Evolutionary conservation across 345 rosid genomes (phyloP).

Genomic region (Euphorbia pulcherrima): DNA sequence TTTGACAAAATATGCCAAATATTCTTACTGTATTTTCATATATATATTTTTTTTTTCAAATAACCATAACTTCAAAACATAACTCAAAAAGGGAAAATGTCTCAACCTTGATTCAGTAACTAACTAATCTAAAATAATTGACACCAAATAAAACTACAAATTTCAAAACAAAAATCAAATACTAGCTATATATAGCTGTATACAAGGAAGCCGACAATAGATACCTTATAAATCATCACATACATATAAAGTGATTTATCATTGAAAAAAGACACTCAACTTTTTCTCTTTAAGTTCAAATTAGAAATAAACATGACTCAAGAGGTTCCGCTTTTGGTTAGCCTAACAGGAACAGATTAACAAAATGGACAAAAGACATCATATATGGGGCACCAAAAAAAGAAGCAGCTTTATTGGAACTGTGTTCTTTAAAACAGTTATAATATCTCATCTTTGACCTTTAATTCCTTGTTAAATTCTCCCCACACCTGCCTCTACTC

Average conservation of each 20-base stretch:
- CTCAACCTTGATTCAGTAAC: too few species aligned
- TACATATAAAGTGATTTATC: not conserved
- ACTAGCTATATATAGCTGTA: too few species aligned
- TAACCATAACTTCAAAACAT: too few species aligned
- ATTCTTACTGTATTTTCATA: too few species aligned
- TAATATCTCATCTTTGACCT: constrained; percentile 19
- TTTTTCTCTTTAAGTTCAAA: not conserved
- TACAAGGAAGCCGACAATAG: not conserved
- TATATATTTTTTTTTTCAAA: too few species aligned
- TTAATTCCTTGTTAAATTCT: constrained; percentile 23
- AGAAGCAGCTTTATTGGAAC: constrained; percentile 23
- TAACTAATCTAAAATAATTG: too few species aligned
- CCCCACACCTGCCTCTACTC: constrained; percentile 18
- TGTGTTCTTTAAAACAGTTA: constrained; percentile 14
- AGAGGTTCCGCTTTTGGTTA: constrained; percentile 14
- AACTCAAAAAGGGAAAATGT: too few species aligned
- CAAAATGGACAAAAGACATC: constrained; percentile 8
- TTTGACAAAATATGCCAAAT: too few species aligned
- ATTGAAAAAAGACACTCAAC: not conserved
- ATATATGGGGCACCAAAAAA: constrained; percentile 24
- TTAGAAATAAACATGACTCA: not conserved
- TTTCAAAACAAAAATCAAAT: too few species aligned
- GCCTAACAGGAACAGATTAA: constrained; percentile 14
- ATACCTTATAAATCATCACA: not conserved
- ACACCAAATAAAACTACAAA: too few species aligned